phyloP scores from a whole-genome alignment of 345 rosid species.

The Geranium rotundifolium region DNA sequence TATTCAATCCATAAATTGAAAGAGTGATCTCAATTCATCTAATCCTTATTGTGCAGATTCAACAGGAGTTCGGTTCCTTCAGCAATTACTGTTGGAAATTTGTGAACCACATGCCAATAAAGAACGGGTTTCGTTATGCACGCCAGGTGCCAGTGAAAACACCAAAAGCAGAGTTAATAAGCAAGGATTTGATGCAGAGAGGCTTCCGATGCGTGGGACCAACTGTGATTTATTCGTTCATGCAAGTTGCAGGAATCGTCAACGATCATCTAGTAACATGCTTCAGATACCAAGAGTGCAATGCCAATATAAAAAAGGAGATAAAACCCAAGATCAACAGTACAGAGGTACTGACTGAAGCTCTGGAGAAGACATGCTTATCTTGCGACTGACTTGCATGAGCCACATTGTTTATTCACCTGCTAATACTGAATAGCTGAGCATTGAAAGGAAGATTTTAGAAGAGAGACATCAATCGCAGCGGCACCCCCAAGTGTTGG shows the following conservation, averaged over 20 bases:
- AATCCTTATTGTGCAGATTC: constrained; percentile 40
- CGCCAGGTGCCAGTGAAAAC: constrained; percentile 84
- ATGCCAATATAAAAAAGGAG: constrained; percentile 15
- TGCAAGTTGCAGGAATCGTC: constrained; percentile 71
- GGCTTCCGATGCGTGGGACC: constrained; percentile 96
- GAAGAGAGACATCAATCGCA: too few species aligned
- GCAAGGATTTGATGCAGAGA: constrained; percentile 88
- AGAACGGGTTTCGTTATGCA: constrained; percentile 52
- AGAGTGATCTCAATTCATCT: not conserved
- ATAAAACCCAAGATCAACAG: constrained; percentile 18
- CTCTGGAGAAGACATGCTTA: constrained; percentile 17
- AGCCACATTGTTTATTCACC: not conserved
- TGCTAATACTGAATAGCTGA: too few species aligned
- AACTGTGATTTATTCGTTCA: constrained; percentile 67
- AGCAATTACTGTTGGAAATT: constrained; percentile 72
- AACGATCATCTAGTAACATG: constrained; percentile 73
- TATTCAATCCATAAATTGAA: not conserved
- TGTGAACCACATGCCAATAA: constrained; percentile 49
- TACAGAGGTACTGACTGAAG: constrained; percentile 12
- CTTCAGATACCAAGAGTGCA: constrained; percentile 60
- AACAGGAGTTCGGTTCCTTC: constrained; percentile 76
- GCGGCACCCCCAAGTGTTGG: not conserved
- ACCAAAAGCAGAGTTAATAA: constrained; percentile 73
- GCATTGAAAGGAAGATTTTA: not conserved
- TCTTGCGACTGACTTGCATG: constrained; percentile 13